phyloP scores from a whole-genome alignment of 139 green algal species.

The Coelastrella sp. region DNA sequence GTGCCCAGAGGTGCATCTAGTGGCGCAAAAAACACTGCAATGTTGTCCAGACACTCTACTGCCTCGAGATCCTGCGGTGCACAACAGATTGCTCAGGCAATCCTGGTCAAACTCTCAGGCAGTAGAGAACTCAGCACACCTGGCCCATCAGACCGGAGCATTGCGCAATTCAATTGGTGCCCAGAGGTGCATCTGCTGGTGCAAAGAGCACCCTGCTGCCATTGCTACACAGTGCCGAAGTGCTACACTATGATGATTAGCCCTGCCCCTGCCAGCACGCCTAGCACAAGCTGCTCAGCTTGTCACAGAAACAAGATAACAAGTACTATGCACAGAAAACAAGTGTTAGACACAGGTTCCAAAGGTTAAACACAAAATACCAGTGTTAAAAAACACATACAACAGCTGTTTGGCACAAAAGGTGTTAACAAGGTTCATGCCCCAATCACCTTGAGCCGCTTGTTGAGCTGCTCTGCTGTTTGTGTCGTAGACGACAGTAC shows the following conservation, averaged over 20 bases:
- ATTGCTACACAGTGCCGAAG: too few relatives aligned
- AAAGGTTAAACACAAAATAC: too few relatives aligned
- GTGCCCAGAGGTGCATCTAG: constrained; percentile 67
- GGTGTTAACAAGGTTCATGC: too few relatives aligned
- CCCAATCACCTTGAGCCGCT: constrained; percentile 13
- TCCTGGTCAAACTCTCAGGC: neutral
- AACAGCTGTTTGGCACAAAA: too few relatives aligned
- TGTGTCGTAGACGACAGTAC: constrained; percentile 59
- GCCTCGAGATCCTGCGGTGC: constrained; percentile 49
- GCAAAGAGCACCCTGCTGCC: constrained; percentile 67
- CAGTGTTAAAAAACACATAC: too few relatives aligned
- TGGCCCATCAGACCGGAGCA: too few relatives aligned
- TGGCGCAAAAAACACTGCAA: constrained; percentile 73
- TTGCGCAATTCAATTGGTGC: constrained; percentile 68
- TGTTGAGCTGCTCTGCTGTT: constrained; percentile 5
- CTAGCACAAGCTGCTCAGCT: too few relatives aligned
- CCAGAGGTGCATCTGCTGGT: constrained; percentile 56
- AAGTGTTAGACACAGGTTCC: too few relatives aligned
- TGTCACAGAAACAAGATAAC: too few relatives aligned
- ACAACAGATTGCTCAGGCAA: neutral
- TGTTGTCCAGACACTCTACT: constrained; percentile 67
- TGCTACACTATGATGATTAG: too few relatives aligned
- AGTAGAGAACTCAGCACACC: constrained; percentile 68
- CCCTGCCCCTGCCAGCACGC: too few relatives aligned
- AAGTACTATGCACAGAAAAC: too few relatives aligned